Base-by-base conservation (phyloP, 83 land plant genomes). In the Picea abies region DNA sequence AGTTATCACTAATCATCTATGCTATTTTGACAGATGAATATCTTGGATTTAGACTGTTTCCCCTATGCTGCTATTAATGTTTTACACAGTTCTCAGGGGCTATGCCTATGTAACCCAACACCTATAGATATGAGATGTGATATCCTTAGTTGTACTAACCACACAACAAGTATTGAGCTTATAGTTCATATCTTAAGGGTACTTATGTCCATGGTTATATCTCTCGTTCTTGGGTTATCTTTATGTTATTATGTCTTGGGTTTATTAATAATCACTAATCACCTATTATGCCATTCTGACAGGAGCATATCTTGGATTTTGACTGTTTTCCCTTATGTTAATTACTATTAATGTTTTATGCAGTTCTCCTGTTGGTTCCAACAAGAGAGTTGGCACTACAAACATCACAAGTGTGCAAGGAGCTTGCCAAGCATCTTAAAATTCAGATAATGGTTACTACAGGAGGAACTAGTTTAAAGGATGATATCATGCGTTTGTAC, bases 381-480 rank as follows among this genome's bases (percentile, higher is more conserved):
- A 90, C 92, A 49, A 88, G 92, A 63, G 92, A 90, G 84, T 81
- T 90, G 22, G 92, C 92, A 58, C 84, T 90, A 5, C 92, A 90
- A 81, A 90, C 92, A 62, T 90, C 92, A 19, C 92, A 90, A 77
- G 92, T 90, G 29, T 90, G 92, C 88, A 90, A 90, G 72, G 92
- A 90, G 84, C 88, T 90, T 71, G 88, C 91, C 69, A 90, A 90
- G 69, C 91, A 90, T 76, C 61, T 90, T 83, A 85, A 83, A 63
- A 85, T 90, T 32, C 84, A 90, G 41, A 85, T 88, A 14, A 90
- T 90, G 92, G 92, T 90, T 26, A 90, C 92, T 47, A 90, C 92
- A 37, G 92, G 92, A 39, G 92, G 92, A 63, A 90, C 92, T 52
- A 90, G 91, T 82, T 85, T 90, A 70, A 89, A 86, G n/a, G 92